These are phyloP conservation scores for Globisporangium cederbergense DNA, from an alignment of 352 stramenopile genomes.

Conservation along the genomic window DNA sequence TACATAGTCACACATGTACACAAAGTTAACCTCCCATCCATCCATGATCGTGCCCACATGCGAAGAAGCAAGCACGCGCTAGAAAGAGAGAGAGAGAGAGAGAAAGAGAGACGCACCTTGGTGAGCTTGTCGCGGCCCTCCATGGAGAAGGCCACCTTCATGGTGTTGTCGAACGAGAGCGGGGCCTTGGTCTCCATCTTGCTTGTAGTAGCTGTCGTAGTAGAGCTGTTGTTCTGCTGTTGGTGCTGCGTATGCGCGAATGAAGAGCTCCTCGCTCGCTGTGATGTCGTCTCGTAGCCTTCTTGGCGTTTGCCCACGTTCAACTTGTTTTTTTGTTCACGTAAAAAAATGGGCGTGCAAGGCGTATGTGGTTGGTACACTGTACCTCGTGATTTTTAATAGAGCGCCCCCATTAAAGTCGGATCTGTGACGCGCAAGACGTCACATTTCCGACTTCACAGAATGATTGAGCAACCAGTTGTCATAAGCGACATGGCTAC, in stretches of 20 bases:
- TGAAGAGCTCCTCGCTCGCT: constrained; percentile 1
- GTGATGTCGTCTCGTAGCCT: not conserved
- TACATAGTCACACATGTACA: not conserved
- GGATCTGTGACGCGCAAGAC: constrained; percentile 1
- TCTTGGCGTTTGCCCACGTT: constrained; percentile 6
- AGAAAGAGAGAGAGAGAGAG: not conserved
- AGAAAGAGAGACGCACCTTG: constrained; percentile 45
- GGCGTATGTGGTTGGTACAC: constrained; percentile 8
- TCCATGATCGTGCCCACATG: not conserved
- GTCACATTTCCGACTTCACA: constrained; percentile 10
- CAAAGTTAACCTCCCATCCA: constrained; percentile 1
- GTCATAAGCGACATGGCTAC: constrained; percentile 3
- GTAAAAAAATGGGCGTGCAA: too few relatives aligned
- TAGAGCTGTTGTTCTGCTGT: not conserved
- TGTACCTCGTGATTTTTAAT: constrained; percentile 11
- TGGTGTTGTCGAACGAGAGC: constrained; percentile 54
- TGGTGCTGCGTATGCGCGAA: not conserved
- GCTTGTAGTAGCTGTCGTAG: not conserved
- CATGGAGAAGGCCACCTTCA: constrained; percentile 71
- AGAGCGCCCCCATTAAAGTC: constrained; percentile 10
- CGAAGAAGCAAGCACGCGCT: not conserved
- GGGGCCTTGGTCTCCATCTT: constrained; percentile 51
- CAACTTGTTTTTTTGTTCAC: constrained; percentile 11
- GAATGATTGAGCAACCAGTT: constrained; percentile 1
- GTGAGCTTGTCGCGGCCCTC: constrained; percentile 87